A percentile compares a stretch with the other conserved stretches of the same genome.
Evolutionary conservation across 2,329 filamentous ascomycete genomes (phyloP).

Genomic region (Alternaria ethzedia): DNA sequence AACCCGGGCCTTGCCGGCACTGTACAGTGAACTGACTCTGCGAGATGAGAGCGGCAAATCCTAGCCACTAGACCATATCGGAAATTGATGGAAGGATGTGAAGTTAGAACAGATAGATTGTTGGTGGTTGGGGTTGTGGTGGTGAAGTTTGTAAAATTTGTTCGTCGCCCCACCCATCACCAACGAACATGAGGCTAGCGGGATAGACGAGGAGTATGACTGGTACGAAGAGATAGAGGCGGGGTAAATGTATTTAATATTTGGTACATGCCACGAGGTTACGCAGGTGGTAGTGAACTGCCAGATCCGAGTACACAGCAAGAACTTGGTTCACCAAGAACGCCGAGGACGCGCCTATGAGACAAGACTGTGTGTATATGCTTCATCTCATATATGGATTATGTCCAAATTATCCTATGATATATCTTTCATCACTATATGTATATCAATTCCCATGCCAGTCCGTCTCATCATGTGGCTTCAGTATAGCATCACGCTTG

Average conservation of each 20-base stretch:
- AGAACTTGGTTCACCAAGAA: no score
- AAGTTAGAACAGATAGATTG: background rate
- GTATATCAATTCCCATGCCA: no score
- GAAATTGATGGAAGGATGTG: slow-evolving; percentile 2
- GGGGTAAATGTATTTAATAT: background rate
- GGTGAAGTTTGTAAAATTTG: no score
- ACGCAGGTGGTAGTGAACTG: background rate
- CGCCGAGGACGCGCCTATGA: no score
- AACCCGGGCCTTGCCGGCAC: slow-evolving; percentile 24
- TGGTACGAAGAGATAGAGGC: background rate
- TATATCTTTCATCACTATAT: no score
- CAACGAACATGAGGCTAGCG: background rate
- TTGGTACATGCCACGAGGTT: background rate
- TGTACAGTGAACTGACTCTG: slow-evolving; percentile 12
- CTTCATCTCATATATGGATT: no score
- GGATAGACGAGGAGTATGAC: background rate
- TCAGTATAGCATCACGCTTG: slow-evolving; percentile 13
- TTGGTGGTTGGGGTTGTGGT: background rate
- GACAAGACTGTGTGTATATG: no score
- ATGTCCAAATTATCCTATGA: no score
- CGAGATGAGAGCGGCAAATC: slow-evolving; percentile 22
- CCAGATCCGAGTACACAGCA: background rate
- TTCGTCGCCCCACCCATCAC: background rate
- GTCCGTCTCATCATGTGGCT: background rate
- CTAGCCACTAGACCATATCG: slow-evolving; percentile 25